Base-by-base conservation (phyloP, 192 early-diverging fungal genomes). In the Coemansia sp. region DNA sequence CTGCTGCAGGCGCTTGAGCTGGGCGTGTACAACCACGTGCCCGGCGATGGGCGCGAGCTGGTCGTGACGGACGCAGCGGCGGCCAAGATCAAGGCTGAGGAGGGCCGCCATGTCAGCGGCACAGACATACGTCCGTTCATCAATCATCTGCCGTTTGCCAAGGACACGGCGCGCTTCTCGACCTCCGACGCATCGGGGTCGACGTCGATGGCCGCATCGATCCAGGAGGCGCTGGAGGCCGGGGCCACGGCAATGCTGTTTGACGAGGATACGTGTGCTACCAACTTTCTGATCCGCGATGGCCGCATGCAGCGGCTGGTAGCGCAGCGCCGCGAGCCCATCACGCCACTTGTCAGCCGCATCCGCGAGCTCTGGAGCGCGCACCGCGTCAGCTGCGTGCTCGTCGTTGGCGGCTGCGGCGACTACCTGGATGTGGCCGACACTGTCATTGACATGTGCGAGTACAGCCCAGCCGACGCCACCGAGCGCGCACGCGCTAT, bases 261-360 rank as follows among this genome's bases (percentile, higher is more conserved):
- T 42, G 81, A 83, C 47, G 81, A 83, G 39, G 81, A 83, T 46
- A 81, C 80, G 2, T 81, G 80, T 18, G 81, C 81, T 14, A 83
- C 80, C 9, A 83, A 83, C 46, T 83, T 83, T 49, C 57, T 83
- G n/a, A 64, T 81, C 24, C 77, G 78, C 9, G 81, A 83, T 34
- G 36, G 50, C 11, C 73, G 81, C 18, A 83, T 83, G 80, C 72
- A 76, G 51, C 40, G 38, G 56, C 60, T 83, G 20, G 71, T 83
- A 0, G 32, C 62, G 10, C 67, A 48, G 32, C 53, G 57, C 14
- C 40, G 54, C n/a, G 81, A 83, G 39, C 81, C 81, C 0, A 80
- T 83, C 25, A 83, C 81, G 38, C 80, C 81, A 8, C 68, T 83
- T n/a, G 60, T 81, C 22, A 54, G 51, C 52, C 64, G 76, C 26